A percentile compares a stretch with the other conserved stretches of the same genome.
These are phyloP conservation scores for Mycena alexandri DNA, from an alignment of 768 basidiomycete species.

Conservation along the genomic window DNA sequence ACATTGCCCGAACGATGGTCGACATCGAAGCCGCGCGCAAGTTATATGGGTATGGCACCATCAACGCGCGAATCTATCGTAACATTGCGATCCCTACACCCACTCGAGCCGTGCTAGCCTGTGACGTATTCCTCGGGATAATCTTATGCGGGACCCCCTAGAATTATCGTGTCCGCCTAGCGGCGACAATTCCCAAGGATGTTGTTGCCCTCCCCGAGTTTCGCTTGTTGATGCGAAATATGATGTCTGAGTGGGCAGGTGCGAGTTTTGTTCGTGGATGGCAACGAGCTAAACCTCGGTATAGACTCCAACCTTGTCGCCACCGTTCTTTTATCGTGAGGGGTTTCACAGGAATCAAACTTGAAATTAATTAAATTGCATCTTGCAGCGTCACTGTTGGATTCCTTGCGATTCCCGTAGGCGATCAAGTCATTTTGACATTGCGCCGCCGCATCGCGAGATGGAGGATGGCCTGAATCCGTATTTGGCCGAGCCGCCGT, in stretches of 20 bases:
- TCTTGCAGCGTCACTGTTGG: slow-evolving; percentile 39
- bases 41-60: neutral
- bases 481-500: no score
- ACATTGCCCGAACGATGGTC: slow-evolving; percentile 39
- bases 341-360: neutral
- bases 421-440: neutral
- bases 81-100: neutral
- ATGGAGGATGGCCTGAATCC: slow-evolving; percentile 4
- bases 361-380: neutral
- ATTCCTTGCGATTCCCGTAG: slow-evolving; percentile 40
- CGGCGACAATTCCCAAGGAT: slow-evolving; percentile 34
- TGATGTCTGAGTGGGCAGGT: no score
- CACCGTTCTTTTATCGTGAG: slow-evolving; percentile 29
- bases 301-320: slow-evolving; percentile 29
- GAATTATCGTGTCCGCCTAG: slow-evolving; percentile 40
- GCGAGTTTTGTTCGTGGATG: no score
- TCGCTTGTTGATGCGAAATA: no score
- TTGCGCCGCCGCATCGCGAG: neutral
- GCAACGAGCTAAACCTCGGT: neutral
- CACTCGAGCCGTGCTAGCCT: slow-evolving; percentile 23
- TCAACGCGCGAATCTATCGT: neutral
- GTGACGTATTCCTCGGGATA: slow-evolving; percentile 34
- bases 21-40: slow-evolving; percentile 30
- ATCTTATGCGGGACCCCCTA: slow-evolving; percentile 39
- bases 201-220: slow-evolving; percentile 37